A percentile compares a stretch with the other conserved stretches of the same genome.
Conservation (phyloP, 2,329 filamentous ascomycete species). For the Orbilia blumenaviensis region DNA sequence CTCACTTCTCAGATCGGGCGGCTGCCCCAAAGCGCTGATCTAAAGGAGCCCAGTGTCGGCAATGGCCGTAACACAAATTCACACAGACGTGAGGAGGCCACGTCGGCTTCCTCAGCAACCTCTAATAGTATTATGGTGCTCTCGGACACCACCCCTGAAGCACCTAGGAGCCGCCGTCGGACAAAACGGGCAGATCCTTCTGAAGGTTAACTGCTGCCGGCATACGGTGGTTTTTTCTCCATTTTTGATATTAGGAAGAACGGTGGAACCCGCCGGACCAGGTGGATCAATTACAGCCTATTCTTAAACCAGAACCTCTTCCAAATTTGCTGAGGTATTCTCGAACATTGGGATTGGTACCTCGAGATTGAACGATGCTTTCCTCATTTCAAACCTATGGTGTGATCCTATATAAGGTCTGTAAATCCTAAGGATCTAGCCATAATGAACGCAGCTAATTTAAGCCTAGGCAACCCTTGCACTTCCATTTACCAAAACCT, state of each 20-base stretch:
- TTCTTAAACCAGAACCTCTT: too few relatives aligned
- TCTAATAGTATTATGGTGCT: conserved; percentile 14
- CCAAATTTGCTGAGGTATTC: too few relatives aligned
- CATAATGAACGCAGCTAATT: not conserved
- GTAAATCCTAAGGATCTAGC: not conserved
- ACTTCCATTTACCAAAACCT: too few relatives aligned
- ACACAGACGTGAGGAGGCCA: not conserved
- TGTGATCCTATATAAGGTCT: conserved; percentile 1
- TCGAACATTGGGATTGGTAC: too few relatives aligned
- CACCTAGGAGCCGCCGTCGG: conserved; percentile 27
- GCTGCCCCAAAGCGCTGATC: not conserved
- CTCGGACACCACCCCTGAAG: not conserved
- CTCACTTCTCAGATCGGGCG: conserved; percentile 47
- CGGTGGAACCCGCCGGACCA: too few relatives aligned
- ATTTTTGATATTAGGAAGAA: not conserved
- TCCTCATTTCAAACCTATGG: not conserved
- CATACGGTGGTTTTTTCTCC: not conserved
- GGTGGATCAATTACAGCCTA: too few relatives aligned
- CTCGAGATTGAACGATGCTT: not conserved
- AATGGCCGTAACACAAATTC: not conserved
- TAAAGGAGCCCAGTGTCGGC: not conserved
- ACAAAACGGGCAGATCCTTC: conserved; percentile 1
- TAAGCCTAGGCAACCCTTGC: not conserved
- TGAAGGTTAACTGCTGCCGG: not conserved
- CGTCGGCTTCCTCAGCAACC: not conserved